Evolutionary conservation across 805 yeast genomes (phyloP).

Genomic region (Starmerella kuoi): DNA sequence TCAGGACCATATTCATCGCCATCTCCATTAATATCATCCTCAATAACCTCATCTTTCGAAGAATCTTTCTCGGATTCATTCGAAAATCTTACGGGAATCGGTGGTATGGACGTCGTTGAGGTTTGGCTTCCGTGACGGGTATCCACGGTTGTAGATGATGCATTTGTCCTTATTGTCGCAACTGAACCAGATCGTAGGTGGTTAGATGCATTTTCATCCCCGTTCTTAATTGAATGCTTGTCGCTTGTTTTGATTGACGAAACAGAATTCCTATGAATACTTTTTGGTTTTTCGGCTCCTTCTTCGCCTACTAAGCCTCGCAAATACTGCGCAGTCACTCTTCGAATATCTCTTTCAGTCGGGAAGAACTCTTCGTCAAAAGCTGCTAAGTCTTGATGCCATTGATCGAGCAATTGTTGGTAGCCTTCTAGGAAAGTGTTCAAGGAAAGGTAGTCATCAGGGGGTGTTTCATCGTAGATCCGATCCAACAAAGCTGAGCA

Average conservation of each 20-base stretch:
- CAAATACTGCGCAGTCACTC: conserved; percentile 79
- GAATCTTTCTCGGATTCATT: background rate
- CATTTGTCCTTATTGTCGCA: too few relatives aligned
- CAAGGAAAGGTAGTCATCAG: conserved; percentile 56
- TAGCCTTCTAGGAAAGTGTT: conserved; percentile 58
- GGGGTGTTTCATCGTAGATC: conserved; percentile 43
- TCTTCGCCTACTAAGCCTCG: conserved; percentile 44
- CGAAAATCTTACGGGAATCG: background rate
- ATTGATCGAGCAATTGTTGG: conserved; percentile 69
- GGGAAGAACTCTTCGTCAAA: conserved; percentile 75
- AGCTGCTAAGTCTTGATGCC: conserved; percentile 74
- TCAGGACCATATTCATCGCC: background rate
- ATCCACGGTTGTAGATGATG: too few relatives aligned
- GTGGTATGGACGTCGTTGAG: background rate
- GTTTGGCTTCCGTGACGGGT: background rate
- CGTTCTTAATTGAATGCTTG: too few relatives aligned
- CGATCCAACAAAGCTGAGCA: conserved; percentile 38
- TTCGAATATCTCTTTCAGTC: conserved; percentile 81
- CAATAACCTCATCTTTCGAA: background rate
- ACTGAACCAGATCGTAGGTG: too few relatives aligned
- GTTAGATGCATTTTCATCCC: too few relatives aligned
- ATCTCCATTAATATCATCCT: too few relatives aligned
- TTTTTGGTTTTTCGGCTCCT: background rate
- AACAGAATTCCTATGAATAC: conserved; percentile 4
- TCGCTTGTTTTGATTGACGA: too few relatives aligned